Percentiles rank a stretch among this genome's conserved stretches.
These are phyloP conservation scores for Brassica rapa DNA, from an alignment of 345 rosid species.

Conservation along the genomic window DNA sequence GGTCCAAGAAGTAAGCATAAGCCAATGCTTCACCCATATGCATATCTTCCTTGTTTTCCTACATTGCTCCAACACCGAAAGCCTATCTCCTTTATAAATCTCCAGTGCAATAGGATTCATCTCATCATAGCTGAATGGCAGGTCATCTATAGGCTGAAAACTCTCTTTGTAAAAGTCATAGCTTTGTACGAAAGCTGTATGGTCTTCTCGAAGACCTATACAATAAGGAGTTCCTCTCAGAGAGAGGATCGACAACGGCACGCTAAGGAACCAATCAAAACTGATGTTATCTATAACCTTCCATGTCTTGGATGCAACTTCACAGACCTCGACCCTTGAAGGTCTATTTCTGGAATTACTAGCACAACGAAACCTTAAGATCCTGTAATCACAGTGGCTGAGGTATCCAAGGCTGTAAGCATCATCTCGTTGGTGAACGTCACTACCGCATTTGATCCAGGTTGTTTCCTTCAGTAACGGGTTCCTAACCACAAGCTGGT, in stretches of 20 bases:
- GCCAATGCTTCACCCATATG: slow-evolving; percentile 8
- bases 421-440: background rate
- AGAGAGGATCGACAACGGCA: background rate
- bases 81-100: background rate
- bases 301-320: background rate
- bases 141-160: background rate
- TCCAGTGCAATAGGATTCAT: background rate
- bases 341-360: background rate
- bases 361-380: background rate
- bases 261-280: background rate
- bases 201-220: background rate
- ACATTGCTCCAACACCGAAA: slow-evolving; percentile 4
- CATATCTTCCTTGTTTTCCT: background rate
- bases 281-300: background rate
- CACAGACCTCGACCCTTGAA: background rate
- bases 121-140: background rate
- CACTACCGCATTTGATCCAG: background rate
- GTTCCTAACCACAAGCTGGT: background rate
- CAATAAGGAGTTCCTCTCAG: background rate
- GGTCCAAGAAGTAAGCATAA: background rate
- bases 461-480: background rate
- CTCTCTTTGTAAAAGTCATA: background rate
- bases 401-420: background rate
- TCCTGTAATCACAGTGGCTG: background rate
- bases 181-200: background rate